Conservation (phyloP, 306 rosid genomes). For the Quercus bicolor region DNA sequence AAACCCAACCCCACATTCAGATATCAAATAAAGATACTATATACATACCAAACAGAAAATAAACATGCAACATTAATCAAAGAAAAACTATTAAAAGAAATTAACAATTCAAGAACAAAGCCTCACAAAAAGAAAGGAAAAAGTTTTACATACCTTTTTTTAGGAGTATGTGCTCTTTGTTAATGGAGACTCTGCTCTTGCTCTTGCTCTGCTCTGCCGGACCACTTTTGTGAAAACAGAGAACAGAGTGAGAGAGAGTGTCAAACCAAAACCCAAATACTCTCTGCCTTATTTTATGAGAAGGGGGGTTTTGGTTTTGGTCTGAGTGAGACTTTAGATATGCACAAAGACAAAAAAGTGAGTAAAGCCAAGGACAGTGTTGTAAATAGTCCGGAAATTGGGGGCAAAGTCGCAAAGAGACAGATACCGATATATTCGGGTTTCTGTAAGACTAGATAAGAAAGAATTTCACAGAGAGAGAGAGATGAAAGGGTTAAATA, state of each 20-base stretch:
- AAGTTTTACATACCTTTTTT: neutral
- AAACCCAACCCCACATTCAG: neutral
- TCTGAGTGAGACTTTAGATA: neutral
- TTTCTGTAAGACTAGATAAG: neutral
- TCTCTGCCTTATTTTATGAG: too few relatives aligned
- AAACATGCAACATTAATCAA: neutral
- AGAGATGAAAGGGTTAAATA: neutral
- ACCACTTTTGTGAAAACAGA: conserved; percentile 9
- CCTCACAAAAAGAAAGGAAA: neutral
- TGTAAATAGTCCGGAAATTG: neutral
- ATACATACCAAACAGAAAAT: neutral
- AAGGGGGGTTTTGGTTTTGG: neutral
- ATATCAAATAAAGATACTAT: neutral
- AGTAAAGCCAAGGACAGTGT: neutral
- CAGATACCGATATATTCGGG: neutral
- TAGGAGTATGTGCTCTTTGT: neutral
- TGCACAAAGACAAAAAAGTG: neutral
- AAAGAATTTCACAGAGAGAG: neutral
- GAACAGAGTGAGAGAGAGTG: neutral
- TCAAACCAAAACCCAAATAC: neutral
- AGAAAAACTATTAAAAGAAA: neutral
- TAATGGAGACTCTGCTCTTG: neutral
- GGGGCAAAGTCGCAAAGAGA: neutral
- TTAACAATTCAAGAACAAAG: neutral
- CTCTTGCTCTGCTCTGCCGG: neutral